A percentile compares a stretch with the other conserved stretches of the same genome.
These are phyloP conservation scores for Kluyveromyces sp. DNA, from an alignment of 1,139 yeast species.

Conservation along the genomic window DNA sequence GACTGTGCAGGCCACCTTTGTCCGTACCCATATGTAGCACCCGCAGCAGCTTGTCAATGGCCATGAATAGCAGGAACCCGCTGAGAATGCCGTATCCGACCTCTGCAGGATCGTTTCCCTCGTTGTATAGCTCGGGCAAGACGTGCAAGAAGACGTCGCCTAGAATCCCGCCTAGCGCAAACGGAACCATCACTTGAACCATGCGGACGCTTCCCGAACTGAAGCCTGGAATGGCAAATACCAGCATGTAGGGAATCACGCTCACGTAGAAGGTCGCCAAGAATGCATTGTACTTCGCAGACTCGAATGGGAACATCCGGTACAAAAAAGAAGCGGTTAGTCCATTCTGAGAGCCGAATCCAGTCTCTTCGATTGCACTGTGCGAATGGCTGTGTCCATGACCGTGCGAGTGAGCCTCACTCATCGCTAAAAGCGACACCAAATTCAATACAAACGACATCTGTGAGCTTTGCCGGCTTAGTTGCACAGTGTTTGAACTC, in stretches of 20 bases:
- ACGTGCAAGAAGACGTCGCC: slow-evolving; percentile 65
- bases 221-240: slow-evolving; percentile 44
- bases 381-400: neutral
- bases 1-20: slow-evolving; percentile 26
- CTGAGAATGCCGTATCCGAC: slow-evolving; percentile 45
- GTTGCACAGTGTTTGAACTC: too few relatives aligned
- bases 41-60: slow-evolving; percentile 50
- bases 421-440: neutral
- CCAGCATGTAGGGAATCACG: slow-evolving; percentile 51
- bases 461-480: neutral
- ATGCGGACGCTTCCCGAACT: slow-evolving; percentile 34
- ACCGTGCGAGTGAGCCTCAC: neutral
- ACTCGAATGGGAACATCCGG: slow-evolving; percentile 13
- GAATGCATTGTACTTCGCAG: slow-evolving; percentile 43
- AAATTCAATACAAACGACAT: neutral
- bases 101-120: slow-evolving; percentile 29
- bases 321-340: neutral
- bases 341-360: neutral
- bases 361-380: neutral
- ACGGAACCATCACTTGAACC: slow-evolving; percentile 48
- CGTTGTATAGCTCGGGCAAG: slow-evolving; percentile 42
- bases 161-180: slow-evolving; percentile 63
- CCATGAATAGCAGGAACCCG: slow-evolving; percentile 51
- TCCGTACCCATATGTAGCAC: slow-evolving; percentile 37
- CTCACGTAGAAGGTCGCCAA: slow-evolving; percentile 57